Conservation (phyloP, 306 rosid species). For the Cucurbita pepo region DNA sequence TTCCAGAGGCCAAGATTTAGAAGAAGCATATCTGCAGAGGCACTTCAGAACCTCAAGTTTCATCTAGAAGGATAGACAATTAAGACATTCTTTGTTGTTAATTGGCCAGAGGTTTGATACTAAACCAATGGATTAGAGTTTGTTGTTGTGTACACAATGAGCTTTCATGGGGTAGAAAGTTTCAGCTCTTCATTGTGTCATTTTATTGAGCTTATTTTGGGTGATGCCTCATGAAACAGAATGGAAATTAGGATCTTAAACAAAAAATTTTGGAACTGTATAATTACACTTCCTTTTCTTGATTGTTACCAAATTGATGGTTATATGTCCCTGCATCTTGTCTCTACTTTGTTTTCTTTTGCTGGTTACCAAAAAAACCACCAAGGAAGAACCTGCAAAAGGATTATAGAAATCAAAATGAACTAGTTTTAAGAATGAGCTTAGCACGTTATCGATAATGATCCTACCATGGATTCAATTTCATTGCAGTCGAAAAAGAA, state of each 20-base stretch:
- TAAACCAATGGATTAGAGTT: neutral
- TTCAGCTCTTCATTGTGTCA: neutral
- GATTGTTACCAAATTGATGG: neutral
- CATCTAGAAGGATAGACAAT: conserved; percentile 25
- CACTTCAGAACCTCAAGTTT: conserved; percentile 57
- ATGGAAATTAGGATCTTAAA: neutral
- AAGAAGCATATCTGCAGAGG: conserved; percentile 82
- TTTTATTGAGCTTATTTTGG: neutral
- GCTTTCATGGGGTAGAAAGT: neutral
- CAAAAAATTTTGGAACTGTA: neutral
- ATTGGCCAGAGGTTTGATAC: neutral
- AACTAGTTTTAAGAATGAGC: too few species aligned
- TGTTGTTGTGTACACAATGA: neutral
- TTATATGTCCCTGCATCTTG: neutral
- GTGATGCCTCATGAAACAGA: neutral
- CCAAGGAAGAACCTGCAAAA: neutral
- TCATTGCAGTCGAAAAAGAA: too few species aligned
- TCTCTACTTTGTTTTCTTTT: neutral
- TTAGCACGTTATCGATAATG: too few species aligned
- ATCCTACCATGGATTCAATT: too few species aligned
- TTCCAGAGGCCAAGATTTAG: conserved; percentile 48
- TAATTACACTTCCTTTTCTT: neutral
- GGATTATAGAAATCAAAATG: too few species aligned
- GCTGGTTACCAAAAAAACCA: neutral
- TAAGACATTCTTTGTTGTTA: neutral